Base-by-base conservation (phyloP, 2,329 filamentous ascomycete species). In the Aureobasidium sp. region DNA sequence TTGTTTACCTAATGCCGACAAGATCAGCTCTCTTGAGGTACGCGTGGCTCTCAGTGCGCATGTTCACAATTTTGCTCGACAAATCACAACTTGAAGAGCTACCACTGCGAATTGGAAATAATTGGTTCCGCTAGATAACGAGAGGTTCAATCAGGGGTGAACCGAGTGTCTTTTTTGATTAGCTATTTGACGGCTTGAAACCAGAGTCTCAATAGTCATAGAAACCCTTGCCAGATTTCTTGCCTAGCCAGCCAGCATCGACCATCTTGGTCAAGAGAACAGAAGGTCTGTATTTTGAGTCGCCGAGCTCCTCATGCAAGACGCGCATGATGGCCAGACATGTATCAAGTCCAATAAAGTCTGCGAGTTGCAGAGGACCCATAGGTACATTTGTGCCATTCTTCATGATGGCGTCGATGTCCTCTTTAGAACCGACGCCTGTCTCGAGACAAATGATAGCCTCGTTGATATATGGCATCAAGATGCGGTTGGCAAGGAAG, bases 401-500 rank as follows among this genome's bases (percentile, higher is more conserved):
- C 84, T 96, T 97, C 94, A 99, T 99, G 70, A 99, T 99, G 67
- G 84, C 87, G 72, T 99, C 94, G 67, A 99, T 99, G 66, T 93
- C 89, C 71, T 97, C 92, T 68, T 89, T 88, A 66, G 85, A 83
- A 20, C 94, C 94, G 0, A 99, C 86, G 3, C 90, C 90, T 0
- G 94, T 97, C 78, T 99, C 94, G 15, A 99, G 81, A 75, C 94
- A 99, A 66, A 96, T 93, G 68, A 99, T 82, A 9, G 95, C 94
- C 78, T 99, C 94, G 74, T 99, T 99, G 79, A 99, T 97, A 74
- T 99, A 99, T 0, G 94, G 94, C 94, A 99, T 99, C 64, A 99
- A 79, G 65, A 99, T 99, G 11, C 94, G 84, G 75, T 99, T 99
- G 36, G 94, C 94, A 27, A 99, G 81, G 79, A 99, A 99, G 1